Percentiles rank a stretch among this genome's conserved stretches.
These are phyloP conservation scores for Diaporthe citrichinensis DNA, from an alignment of 2,329 filamentous ascomycete species.

Conservation along the genomic window DNA sequence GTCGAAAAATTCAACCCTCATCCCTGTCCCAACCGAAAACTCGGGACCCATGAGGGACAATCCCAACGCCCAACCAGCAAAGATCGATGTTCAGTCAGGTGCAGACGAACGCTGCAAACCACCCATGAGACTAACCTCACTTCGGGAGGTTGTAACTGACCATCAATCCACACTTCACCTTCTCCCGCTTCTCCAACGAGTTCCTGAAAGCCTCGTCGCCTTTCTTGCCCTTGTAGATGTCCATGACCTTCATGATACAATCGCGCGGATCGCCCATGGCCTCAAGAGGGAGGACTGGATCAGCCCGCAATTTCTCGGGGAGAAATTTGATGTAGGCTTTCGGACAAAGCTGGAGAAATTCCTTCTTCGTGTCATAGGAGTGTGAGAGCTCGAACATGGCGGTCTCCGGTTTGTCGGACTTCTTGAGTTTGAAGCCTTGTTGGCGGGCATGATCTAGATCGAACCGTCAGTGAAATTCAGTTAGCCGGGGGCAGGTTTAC, in stretches of 20 bases:
- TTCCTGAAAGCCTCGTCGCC: neutral
- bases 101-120: neutral
- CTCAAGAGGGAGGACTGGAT: neutral
- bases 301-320: accelerated
- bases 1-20: neutral
- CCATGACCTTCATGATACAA: neutral
- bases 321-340: neutral
- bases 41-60: neutral
- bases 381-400: neutral
- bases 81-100: no score
- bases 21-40: no score
- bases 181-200: neutral
- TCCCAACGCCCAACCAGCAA: neutral
- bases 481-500: neutral
- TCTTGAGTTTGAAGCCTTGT: neutral
- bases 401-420: neutral
- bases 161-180: constrained; percentile 26
- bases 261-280: neutral
- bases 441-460: neutral
- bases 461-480: neutral
- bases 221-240: neutral
- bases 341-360: constrained; percentile 35
- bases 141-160: neutral
- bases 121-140: neutral
- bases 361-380: constrained; percentile 31